Percentiles rank a stretch among this genome's conserved stretches.
These are phyloP conservation scores for Aspergillus sp. DNA, from an alignment of 2,329 filamentous ascomycete genomes.

Conservation along the genomic window DNA sequence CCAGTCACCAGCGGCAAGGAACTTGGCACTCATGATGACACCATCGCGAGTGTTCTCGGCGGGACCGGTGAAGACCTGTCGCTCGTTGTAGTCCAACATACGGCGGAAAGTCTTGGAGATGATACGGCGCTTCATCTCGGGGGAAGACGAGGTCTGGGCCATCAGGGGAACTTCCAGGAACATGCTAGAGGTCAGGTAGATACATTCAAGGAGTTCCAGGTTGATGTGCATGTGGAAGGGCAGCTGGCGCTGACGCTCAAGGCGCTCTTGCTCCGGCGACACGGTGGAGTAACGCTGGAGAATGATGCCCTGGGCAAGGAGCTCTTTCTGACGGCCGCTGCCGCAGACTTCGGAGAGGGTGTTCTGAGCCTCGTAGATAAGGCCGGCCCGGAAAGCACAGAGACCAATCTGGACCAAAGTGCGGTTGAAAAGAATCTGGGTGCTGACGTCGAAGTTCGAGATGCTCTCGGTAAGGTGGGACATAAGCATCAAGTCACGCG, in stretches of 20 bases:
- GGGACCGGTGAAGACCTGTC: constrained; percentile 97
- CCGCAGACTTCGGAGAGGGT: constrained; percentile 98
- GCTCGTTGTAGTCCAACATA: constrained; percentile 99
- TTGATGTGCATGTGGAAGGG: constrained; percentile 99
- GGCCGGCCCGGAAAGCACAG: constrained; percentile 94
- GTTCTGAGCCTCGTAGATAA: constrained; percentile 96
- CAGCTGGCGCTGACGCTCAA: constrained; percentile 94
- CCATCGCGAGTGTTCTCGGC: constrained; percentile 99
- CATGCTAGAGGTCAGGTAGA: constrained; percentile 99
- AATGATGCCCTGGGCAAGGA: constrained; percentile 96
- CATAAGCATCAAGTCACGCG: constrained; percentile 99
- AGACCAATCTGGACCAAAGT: constrained; percentile 97
- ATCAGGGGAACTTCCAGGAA: constrained; percentile 96
- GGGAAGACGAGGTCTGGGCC: constrained; percentile 93
- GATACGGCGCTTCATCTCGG: constrained; percentile 93
- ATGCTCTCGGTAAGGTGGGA: constrained; percentile 98
- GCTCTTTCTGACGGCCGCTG: constrained; percentile 94
- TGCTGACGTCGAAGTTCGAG: constrained; percentile 91
- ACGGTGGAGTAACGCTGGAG: constrained; percentile 97
- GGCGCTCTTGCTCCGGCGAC: constrained; percentile 93
- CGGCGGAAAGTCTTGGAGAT: constrained; percentile 99
- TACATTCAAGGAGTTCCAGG: constrained; percentile 94
- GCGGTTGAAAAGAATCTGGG: constrained; percentile 97
- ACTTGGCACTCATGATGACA: constrained; percentile 98
- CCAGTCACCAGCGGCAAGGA: constrained; percentile 95